Evolutionary conservation across 352 stramenopile genomes (phyloP), one percentile per base, ranked within the genome.

Genomic region (Pythium guiyangense): DNA sequence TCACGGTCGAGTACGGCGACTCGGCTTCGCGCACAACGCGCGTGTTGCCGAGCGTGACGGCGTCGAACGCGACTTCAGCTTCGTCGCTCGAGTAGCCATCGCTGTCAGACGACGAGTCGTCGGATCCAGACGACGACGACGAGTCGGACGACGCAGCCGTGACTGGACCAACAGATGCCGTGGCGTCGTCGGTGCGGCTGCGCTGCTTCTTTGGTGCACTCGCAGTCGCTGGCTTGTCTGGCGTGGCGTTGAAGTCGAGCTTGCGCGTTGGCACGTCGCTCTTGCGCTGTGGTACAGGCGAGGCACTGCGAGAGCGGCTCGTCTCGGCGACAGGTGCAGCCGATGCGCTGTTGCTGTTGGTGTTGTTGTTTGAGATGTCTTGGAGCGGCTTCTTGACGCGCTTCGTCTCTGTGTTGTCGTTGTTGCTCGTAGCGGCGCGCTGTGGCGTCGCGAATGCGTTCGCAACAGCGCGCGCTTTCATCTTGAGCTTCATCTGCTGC

Each of bases 61-160:
- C 77, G 34, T 90, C 74, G 48, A 90, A 85, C 12, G 69, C 58
- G 12, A 88, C 79, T 40, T 88, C 75, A 9, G 71, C 79, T 47
- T 90, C 79, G 26, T 84, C 74, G 54, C 71, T 84, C 4, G 71
- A 79, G 58, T 73, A 75, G 0, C 52, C 55, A 22, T 52, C 52
- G 18, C 68, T 54, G 31, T 49, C 60, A 1, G 57, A 60, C 2
- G 60, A 69, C 3, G 65, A 72, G 18, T 18, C 12, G 27, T 60
- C 62, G 8, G 54, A 53, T n/a, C 43, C 60, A 1, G 57, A 60
- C 2, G 60, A 69, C 3, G 65, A 72, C 10, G 63, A 70, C 3
- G 54, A 75, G 0, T 67, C 74, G 0, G 61, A 70, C 0, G 62
- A 73, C 0, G 49, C 34, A 3, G 54, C 56, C 10, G 34, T 50